Evolutionary conservation across 2,329 filamentous ascomycete genomes (phyloP).

Genomic region (Pseudogymnoascus verrucosus): DNA sequence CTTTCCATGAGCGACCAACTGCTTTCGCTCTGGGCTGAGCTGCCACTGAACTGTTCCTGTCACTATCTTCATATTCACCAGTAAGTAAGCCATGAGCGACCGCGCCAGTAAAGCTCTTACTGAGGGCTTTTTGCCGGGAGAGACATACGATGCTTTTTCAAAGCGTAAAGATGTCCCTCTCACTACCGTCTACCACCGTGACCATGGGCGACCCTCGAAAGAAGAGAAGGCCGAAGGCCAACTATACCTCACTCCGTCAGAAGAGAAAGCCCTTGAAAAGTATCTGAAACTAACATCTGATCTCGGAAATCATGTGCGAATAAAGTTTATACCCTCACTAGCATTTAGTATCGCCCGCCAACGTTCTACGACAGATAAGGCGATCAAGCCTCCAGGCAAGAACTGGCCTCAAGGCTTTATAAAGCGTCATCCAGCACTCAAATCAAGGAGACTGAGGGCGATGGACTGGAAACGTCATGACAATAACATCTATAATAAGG

Average conservation of each 20-base stretch:
- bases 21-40: too few species aligned
- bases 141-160: too few species aligned
- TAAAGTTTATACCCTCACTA: constrained; percentile 13
- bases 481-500: too few species aligned
- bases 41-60: too few species aligned
- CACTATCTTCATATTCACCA: too few species aligned
- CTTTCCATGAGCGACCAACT: too few species aligned
- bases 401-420: constrained; percentile 18
- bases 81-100: too few species aligned
- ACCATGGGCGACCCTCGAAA: constrained; percentile 21
- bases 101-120: too few species aligned
- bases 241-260: constrained; percentile 24
- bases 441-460: constrained; percentile 15
- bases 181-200: constrained; percentile 22
- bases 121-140: too few species aligned
- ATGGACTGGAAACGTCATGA: too few species aligned
- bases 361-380: constrained; percentile 13
- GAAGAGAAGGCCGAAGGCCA: constrained; percentile 25
- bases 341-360: constrained; percentile 15
- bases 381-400: constrained; percentile 15
- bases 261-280: constrained; percentile 24
- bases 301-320: constrained; percentile 12
- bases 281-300: constrained; percentile 7
- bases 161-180: constrained; percentile 17
- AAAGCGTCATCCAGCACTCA: constrained; percentile 18